Percentiles rank a stretch among this genome's conserved stretches.
These are phyloP conservation scores for Malbranchea zuffiana DNA, from an alignment of 2,329 filamentous ascomycete genomes.

Conservation along the genomic window DNA sequence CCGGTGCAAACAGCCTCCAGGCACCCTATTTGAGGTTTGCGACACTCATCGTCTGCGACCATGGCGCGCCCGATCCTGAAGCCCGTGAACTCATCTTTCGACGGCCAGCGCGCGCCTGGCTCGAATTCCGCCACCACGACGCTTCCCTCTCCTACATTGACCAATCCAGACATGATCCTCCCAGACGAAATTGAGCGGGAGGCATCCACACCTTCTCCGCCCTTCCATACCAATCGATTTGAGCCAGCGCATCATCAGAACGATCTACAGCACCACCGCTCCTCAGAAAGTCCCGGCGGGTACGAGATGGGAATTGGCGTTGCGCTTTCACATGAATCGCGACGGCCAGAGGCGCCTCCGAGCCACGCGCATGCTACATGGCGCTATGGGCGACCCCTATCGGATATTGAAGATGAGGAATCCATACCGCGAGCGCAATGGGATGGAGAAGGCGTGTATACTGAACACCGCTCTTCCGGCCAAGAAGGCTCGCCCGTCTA, in stretches of 20 bases:
- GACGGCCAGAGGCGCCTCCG: no score
- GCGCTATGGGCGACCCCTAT: constrained; percentile 28
- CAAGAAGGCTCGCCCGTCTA: constrained; percentile 34
- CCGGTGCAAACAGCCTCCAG: no score
- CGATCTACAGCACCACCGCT: constrained; percentile 35
- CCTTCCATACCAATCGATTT: constrained; percentile 41
- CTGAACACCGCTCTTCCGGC: background rate
- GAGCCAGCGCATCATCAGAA: no score
- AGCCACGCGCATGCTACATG: no score
- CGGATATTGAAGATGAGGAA: constrained; percentile 38
- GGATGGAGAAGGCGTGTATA: constrained; percentile 1
- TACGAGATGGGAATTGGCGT: background rate
- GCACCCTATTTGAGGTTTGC: no score
- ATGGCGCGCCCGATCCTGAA: no score
- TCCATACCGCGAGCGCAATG: constrained; percentile 5
- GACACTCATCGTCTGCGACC: no score
- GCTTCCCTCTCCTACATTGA: constrained; percentile 66
- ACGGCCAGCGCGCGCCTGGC: no score
- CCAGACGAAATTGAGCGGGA: constrained; percentile 47
- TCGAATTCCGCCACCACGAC: no score
- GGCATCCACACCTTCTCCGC: constrained; percentile 42
- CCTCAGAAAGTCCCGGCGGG: constrained; percentile 22
- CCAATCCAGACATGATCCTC: constrained; percentile 89
- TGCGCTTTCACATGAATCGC: no score
- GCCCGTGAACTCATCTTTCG: no score